Base-by-base conservation (phyloP, 1,284 basidiomycete species). In the Tylopilus sp. region DNA sequence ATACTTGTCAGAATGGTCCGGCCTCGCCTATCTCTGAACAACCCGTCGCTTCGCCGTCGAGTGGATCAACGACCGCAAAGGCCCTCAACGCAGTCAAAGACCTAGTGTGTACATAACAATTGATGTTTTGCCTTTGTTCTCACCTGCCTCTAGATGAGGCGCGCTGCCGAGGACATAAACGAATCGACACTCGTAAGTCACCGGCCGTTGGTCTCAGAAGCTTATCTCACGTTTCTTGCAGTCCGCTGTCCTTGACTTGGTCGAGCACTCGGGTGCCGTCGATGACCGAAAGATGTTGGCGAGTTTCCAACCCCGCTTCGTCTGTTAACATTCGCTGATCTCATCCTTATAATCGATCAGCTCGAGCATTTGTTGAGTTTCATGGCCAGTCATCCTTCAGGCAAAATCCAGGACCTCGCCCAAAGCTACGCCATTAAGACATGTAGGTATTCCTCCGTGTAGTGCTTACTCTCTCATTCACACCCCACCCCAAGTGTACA, bases 281-380 rank as follows among this genome's bases (percentile, higher is more conserved):
- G 82, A 89, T 66, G 86, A 89, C 58, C 73, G 86, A 45, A 75
- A 76, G 61, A 69, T 75, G 57, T 54, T 80, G 44, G 79, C 78
- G 38, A 42, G 74, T 49, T 36, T 38, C 25, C 15, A 12, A 6
- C 28, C 8, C 25, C 26, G 23, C 12, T 16, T 25, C 15, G 19
- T 16, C 34, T 8, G 6, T 33, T n/a, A 12, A 26, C 37, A 2
- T 2, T 28, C 5, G 2, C 3, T 48, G n/a, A 55, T 41, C 10
- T 37, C 19, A 11, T 38, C 21, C 6, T 46, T 23, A 15, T 23
- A 16, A 46, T 46, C 1, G 3, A 21, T 18, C 6, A 90, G 89
- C 80, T 90, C 43, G 85, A 89, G 58, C 74, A 86, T 56, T 70
- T 76, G 7, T 69, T 90, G 18, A 75, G 73, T 7, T 74, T 86